A percentile compares a stretch with the other conserved stretches of the same genome.
Conservation (phyloP, 2,329 filamentous ascomycete genomes). For the Trichoderma brevicompactum region DNA sequence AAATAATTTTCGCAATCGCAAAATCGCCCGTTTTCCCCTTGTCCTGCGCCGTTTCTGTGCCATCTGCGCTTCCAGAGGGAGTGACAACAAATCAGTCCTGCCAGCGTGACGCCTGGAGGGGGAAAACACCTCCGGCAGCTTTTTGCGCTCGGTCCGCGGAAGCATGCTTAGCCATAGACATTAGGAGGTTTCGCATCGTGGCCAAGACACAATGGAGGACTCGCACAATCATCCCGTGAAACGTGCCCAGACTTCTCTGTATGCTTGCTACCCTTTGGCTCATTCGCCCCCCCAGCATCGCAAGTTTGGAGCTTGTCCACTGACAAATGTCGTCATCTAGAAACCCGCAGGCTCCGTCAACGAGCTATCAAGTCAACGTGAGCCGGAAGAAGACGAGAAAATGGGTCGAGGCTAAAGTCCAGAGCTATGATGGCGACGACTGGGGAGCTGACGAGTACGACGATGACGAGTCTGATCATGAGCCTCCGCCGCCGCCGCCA, state of each 20-base stretch:
- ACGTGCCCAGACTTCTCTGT: conserved; percentile 28
- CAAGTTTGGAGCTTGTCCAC: not conserved
- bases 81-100: conserved; percentile 2
- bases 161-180: conserved; percentile 26
- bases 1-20: conserved; percentile 16
- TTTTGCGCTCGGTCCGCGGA: conserved; percentile 3
- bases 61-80: conserved; percentile 1
- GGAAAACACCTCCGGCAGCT: not conserved
- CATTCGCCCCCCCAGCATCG: not conserved
- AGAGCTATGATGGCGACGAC: conserved; percentile 89
- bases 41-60: not conserved
- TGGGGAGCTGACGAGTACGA: conserved; percentile 80
- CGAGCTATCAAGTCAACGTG: conserved; percentile 77
- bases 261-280: not conserved
- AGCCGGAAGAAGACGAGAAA: conserved; percentile 89
- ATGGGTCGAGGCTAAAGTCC: conserved; percentile 88
- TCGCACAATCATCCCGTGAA: conserved; percentile 26
- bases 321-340: conserved; percentile 31
- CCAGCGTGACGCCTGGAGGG: conserved; percentile 9
- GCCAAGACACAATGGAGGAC: conserved; percentile 28
- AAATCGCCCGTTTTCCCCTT: not conserved
- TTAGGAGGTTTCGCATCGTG: conserved; percentile 20
- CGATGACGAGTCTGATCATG: conserved; percentile 45
- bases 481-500: conserved; percentile 32
- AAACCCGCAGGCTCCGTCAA: conserved; percentile 41